Conservation (phyloP, 129 eudicot genomes). For the Artemisia annua region DNA sequence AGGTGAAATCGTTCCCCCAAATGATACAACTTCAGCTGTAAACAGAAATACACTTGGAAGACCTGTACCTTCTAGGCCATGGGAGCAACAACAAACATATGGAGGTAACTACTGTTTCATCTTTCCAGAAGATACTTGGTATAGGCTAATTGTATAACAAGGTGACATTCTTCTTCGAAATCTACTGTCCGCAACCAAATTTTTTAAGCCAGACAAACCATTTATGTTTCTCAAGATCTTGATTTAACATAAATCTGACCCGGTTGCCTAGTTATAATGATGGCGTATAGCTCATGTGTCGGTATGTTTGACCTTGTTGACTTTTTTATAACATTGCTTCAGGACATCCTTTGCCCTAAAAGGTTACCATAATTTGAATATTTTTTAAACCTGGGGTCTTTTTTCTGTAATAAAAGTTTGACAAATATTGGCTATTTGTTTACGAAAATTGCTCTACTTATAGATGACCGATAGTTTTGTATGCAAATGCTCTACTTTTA, state of each 20-base stretch:
- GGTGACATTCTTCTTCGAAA: not conserved
- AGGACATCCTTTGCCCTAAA: no score
- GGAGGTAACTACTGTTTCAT: conserved; percentile 54
- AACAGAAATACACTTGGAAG: conserved; percentile 72
- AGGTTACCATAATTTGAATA: no score
- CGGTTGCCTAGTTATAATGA: no score
- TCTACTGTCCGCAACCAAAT: not conserved
- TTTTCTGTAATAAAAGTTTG: not conserved
- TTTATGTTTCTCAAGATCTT: not conserved
- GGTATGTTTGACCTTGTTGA: no score
- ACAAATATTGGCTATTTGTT: not conserved
- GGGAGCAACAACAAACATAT: conserved; percentile 77
- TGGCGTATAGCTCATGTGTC: no score
- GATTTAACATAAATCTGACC: not conserved
- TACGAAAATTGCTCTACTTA: no score
- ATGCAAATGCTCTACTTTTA: not conserved
- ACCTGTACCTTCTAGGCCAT: conserved; percentile 90
- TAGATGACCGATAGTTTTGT: no score
- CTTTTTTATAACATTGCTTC: no score
- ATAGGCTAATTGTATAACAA: not conserved
- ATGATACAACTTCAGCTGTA: conserved; percentile 46
- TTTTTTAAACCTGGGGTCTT: no score
- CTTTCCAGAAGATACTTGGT: not conserved
- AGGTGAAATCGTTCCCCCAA: conserved; percentile 80
- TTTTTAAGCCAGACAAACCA: not conserved